Evolutionary conservation across 75 land plant genomes (phyloP), one percentile per base, ranked within the genome.

Genomic region (Picea sitchensis): DNA sequence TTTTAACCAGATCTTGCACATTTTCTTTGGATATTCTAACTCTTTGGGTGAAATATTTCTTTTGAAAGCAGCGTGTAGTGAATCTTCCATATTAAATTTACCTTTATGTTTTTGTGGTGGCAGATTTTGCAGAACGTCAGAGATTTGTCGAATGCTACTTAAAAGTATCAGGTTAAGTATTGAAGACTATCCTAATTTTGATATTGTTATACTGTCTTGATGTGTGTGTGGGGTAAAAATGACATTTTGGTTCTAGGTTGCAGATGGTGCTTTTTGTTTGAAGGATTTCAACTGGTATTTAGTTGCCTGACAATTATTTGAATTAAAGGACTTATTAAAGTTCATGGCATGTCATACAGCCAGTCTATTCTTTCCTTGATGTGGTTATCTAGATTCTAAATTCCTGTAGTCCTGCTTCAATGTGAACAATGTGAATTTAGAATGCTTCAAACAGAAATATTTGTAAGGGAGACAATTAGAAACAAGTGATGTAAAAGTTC

Each of bases 141-240:
- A 21, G 76, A 51, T 83, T 80, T 61, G 38, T 73, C 30, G 36
- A 65, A 20, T 31, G 61, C 26, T 83, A 83, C 59, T 58, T 83
- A 77, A 58, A 83, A 73, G 84, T 34, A 36, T 80, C 83, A 83
- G 84, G 84, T 82, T 59, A 74, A 56, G 65, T 75, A 51, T 26
- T 62, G 6, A 76, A 61, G 65, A 67, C 71, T 76, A 34, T 23
- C 31, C 20, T 3, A 12, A 75, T 75, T 3, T 76, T 58, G n/a
- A 61, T 31, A 58, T 76, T 18, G 31, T 61, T 32, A 4, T 34
- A 51, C 11, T 60, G n/a, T 51, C 26, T 58, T 6, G 1, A 6
- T 31, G 38, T 61, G 8, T 21, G 5, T 11, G 63, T 31, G 9
- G 41, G 74, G 23, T 18, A 71, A 44, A 41, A 44, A 7, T 71